Base-by-base conservation (phyloP, 768 basidiomycete genomes). In the Favolaschia claudopus region DNA sequence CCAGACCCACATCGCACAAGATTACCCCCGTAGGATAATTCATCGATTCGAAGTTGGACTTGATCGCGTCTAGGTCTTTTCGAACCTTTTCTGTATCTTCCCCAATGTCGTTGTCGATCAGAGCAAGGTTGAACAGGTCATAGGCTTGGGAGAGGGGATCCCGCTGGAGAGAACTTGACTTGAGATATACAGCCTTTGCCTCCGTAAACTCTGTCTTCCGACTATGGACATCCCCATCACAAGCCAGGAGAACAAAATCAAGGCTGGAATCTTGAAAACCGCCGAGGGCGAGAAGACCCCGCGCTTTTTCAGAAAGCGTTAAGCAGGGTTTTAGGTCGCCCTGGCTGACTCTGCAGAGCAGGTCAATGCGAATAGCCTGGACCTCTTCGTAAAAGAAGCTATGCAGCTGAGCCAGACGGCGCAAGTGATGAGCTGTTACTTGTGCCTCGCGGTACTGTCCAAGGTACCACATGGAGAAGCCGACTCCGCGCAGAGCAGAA, bases 171-270 rank as follows among this genome's bases (percentile, higher is more conserved):
- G 8, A 36, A 5, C 45, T 62, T 9, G 25, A n/a, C n/a, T n/a
- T n/a, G 1, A 50, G 39, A 44, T 57, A 62, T 9, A 62, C 7
- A 3, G 43, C 44, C 34, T 50, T 31, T 4, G 60, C 33, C 24
- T 62, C 55, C 13, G 42, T 17, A 29, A 57, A 62, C 32, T 62
- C 60, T 2, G 60, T 57, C 20, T 62, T 62, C 12, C 47, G 48
- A 22, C 52, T 17, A n/a, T 62, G 60, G 4, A 62, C 60, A 7
- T 52, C 24, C 3, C 55, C 60, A 25, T 62, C 38, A 27, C 42
- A 51, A 38, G 25, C 27, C 7, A 57, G 0, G 5, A 62, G 43
- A 1, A 36, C 14, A 22, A 53, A 55, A 43, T 62, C 42, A 14
- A 55, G 19, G 1, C 5, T 2, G 7, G 17, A 15, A 2, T 49